These are phyloP conservation scores for Cyclostephanos invisitatus DNA, from an alignment of 108 stramenopile species.

Conservation along the genomic window DNA sequence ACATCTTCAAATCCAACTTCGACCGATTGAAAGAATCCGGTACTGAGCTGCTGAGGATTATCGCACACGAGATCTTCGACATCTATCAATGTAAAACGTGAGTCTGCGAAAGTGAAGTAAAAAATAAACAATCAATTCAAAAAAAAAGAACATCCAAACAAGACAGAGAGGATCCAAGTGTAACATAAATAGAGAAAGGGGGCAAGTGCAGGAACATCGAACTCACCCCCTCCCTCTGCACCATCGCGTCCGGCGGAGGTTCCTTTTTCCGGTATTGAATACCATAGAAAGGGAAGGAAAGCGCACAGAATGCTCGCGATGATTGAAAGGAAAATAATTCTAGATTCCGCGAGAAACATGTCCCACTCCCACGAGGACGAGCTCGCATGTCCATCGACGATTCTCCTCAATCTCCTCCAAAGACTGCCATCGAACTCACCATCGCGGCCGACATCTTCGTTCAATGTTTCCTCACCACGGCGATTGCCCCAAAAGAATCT, in stretches of 20 bases:
- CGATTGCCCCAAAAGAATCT: neutral
- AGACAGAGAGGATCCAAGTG: neutral
- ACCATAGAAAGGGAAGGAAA: slow-evolving; percentile 36
- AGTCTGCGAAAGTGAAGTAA: neutral
- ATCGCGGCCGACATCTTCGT: neutral
- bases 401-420: slow-evolving; percentile 5
- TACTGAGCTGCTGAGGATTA: slow-evolving; percentile 33
- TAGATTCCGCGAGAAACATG: slow-evolving; percentile 34
- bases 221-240: slow-evolving; percentile 47
- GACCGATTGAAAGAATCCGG: slow-evolving; percentile 47
- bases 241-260: slow-evolving; percentile 4
- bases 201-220: slow-evolving; percentile 27
- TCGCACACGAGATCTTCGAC: slow-evolving; percentile 50
- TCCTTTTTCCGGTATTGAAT: neutral
- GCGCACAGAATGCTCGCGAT: slow-evolving; percentile 29
- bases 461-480: neutral
- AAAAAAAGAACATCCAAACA: neutral
- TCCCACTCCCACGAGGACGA: slow-evolving; percentile 17
- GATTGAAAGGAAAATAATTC: slow-evolving; percentile 29
- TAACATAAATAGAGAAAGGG: slow-evolving; percentile 7
- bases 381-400: neutral
- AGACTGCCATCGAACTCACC: slow-evolving; percentile 2
- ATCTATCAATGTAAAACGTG: neutral
- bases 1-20: slow-evolving; percentile 75
- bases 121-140: neutral